A percentile compares a stretch with the other conserved stretches of the same genome.
Evolutionary conservation across 139 green algal species (phyloP).

Genomic region (Mesotaenium endlicherianum): DNA sequence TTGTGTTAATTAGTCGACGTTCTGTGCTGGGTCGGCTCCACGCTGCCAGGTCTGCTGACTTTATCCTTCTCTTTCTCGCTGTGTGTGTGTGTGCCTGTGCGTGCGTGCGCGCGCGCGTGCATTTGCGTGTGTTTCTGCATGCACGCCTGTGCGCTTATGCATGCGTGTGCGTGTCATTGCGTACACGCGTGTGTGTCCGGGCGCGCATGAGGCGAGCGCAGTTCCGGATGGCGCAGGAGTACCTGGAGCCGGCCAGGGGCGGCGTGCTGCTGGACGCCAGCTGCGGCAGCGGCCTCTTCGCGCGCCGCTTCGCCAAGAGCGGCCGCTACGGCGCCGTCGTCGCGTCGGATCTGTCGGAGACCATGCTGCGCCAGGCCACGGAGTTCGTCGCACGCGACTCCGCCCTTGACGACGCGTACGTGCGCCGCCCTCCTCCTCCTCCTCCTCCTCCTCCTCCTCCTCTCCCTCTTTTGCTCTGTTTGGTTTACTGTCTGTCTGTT

Average conservation of each 20-base stretch:
- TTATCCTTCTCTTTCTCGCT: background rate
- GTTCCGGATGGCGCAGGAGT: constrained; percentile 21
- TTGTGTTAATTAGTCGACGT: no score
- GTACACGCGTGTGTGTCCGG: background rate
- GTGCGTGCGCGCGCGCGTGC: background rate
- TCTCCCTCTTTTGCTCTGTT: background rate
- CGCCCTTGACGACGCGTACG: constrained; percentile 9
- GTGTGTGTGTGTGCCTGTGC: background rate
- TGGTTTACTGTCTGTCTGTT: background rate
- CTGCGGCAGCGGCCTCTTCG: constrained; percentile 91
- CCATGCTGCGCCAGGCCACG: constrained; percentile 82
- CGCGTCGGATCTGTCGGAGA: constrained; percentile 77
- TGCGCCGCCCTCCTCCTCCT: background rate
- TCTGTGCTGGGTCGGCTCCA: no score
- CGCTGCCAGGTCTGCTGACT: background rate
- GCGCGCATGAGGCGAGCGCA: background rate
- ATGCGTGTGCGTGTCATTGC: background rate
- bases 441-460: background rate
- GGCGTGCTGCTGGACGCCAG: constrained; percentile 78
- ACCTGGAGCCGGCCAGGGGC: constrained; percentile 35
- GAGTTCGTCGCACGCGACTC: constrained; percentile 51
- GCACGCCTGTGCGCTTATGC: background rate
- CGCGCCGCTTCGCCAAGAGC: constrained; percentile 73
- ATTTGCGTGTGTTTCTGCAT: background rate
- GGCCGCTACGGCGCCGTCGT: constrained; percentile 74